Evolutionary conservation across 345 rosid species (phyloP).

Genomic region (Pugionium dolabratum): DNA sequence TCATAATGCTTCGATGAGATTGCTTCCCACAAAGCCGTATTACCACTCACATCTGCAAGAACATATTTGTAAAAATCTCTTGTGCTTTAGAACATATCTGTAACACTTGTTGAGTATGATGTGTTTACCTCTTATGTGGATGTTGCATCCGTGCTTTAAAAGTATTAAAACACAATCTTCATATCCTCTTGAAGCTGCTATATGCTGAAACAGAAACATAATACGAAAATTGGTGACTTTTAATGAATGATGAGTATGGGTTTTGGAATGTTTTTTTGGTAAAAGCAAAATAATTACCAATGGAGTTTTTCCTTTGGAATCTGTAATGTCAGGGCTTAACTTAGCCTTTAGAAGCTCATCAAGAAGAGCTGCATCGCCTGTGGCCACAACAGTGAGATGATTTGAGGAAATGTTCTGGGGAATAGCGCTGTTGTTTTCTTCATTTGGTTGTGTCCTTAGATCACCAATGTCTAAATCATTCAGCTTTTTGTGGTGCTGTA

Average conservation of each 20-base stretch:
- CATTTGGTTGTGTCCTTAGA: constrained; percentile 39
- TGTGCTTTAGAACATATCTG: constrained; percentile 3
- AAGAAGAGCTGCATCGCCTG: constrained; percentile 82
- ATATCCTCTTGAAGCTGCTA: constrained; percentile 85
- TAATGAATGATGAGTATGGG: background rate
- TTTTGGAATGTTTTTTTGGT: background rate
- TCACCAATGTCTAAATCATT: constrained; percentile 57
- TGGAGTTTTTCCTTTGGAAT: constrained; percentile 72
- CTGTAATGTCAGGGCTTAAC: constrained; percentile 67
- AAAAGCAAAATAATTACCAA: constrained; percentile 46
- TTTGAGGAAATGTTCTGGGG: constrained; percentile 47
- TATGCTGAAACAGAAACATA: constrained; percentile 53
- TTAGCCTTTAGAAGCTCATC: constrained; percentile 87
- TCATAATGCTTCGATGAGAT: constrained; percentile 59
- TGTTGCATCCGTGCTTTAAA: constrained; percentile 73
- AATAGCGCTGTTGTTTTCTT: constrained; percentile 47
- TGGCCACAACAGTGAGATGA: constrained; percentile 49
- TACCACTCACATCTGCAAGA: constrained; percentile 61
- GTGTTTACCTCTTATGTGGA: constrained; percentile 59
- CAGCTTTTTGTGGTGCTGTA: constrained; percentile 66
- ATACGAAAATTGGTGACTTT: background rate
- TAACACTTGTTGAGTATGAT: constrained; percentile 1
- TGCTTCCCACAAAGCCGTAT: constrained; percentile 81
- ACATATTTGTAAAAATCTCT: no score
- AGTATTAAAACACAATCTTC: constrained; percentile 81